A percentile compares a stretch with the other conserved stretches of the same genome.
Conservation (phyloP, 2,329 filamentous ascomycete species). For the Biscogniauxia marginata region DNA sequence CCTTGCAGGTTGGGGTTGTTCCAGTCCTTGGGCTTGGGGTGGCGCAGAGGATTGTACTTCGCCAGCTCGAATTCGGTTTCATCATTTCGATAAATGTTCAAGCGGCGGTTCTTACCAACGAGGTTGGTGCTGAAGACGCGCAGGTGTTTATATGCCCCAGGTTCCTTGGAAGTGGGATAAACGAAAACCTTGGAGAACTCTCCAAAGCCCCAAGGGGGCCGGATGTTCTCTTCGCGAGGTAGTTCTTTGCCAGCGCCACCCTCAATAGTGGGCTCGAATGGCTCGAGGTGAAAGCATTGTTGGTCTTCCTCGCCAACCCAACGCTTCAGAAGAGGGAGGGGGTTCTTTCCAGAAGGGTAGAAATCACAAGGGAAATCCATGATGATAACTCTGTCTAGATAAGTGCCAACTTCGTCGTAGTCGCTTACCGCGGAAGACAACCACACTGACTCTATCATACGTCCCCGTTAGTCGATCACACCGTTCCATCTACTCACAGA, state of each 20-base stretch:
- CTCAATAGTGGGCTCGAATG: constrained; percentile 1
- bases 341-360: constrained; percentile 2
- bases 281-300: constrained; percentile 9
- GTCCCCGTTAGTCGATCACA: neutral
- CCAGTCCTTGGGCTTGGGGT: constrained; percentile 6
- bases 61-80: constrained; percentile 17
- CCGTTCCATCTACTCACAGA: neutral
- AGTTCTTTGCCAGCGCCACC: constrained; percentile 1
- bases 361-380: constrained; percentile 14
- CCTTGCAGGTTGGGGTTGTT: constrained; percentile 10
- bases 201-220: neutral
- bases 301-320: neutral
- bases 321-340: constrained; percentile 7
- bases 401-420: too few relatives aligned
- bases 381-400: neutral
- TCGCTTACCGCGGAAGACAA: neutral
- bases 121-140: neutral
- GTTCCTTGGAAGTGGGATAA: neutral
- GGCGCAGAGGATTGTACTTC: constrained; percentile 21
- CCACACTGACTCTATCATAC: neutral
- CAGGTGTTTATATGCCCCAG: neutral
- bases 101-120: neutral
- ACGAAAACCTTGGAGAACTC: neutral
- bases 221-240: neutral
- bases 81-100: neutral